Evolutionary conservation across 2,329 filamentous ascomycete species (phyloP), one percentile per base, ranked within the genome.

Genomic region (Talaromyces marneffei): DNA sequence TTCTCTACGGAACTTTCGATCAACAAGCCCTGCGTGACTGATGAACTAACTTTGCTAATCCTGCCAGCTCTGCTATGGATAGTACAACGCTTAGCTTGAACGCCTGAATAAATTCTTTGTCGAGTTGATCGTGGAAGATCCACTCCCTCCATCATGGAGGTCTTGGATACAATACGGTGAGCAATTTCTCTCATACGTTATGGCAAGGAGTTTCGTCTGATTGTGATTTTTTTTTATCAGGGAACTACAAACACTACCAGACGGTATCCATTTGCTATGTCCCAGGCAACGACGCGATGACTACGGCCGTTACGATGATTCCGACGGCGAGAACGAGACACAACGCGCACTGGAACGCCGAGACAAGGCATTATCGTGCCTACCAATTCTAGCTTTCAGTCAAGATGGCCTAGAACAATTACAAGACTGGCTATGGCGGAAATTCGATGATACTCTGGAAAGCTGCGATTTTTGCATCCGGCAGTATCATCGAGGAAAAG

Each of bases 401-500:
- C 80, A 83, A 54, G 83, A 85, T 53, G 81, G 84, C 56, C 83
- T 84, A 2, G 83, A 83, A 29, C 78, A 81, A 62, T 83, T 87
- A 75, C 79, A 87, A 44, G 77, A 80, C 14, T 82, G 84, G 65
- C 88, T 90, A 68, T 81, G 79, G 57, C 68, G 74, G 4, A 80
- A 82, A 20, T 78, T 89, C 20, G 83, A 87, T 64, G 72, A 77
- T 10, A 82, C 83, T 40, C 78, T 92, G 25, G 83, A 80, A 61
- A 79, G 76, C 61, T 92, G 89, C 73, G 84, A 90, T 58, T 80
- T 83, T 57, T 92, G 89, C 70, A 87, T 90, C 57, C 81, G 86
- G 64, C 87, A 87, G 66, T 92, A 90, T 83, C 89, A 92, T 72
- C 85, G 85, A 70, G 83, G 82, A 31, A 87, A 89, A 64, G 83